phyloP scores from a whole-genome alignment of 768 basidiomycete species.

The Cubamyces sp. region DNA sequence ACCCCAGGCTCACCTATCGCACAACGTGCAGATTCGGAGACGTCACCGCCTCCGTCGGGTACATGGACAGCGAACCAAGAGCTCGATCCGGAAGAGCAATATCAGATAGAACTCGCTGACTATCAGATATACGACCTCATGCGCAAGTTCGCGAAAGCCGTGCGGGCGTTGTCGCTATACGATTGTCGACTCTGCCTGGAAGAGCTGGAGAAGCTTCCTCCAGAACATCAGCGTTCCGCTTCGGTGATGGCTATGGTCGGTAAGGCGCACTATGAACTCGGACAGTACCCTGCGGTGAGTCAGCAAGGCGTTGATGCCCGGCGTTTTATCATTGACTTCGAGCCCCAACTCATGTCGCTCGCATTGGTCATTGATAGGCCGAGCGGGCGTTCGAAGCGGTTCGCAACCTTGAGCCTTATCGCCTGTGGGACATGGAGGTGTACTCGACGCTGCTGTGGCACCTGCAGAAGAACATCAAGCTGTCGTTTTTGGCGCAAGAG shows the following conservation, averaged over 20 bases:
- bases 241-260: constrained; percentile 85
- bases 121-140: constrained; percentile 82
- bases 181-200: constrained; percentile 75
- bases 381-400: constrained; percentile 87
- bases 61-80: constrained; percentile 70
- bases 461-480: constrained; percentile 76
- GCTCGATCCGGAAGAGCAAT: constrained; percentile 70
- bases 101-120: constrained; percentile 76
- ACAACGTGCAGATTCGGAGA: constrained; percentile 47
- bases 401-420: constrained; percentile 86
- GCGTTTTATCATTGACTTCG: neutral
- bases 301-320: neutral
- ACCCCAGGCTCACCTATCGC: constrained; percentile 51
- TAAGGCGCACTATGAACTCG: constrained; percentile 86
- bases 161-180: constrained; percentile 74
- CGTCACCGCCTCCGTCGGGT: constrained; percentile 63
- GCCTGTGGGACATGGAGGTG: constrained; percentile 91
- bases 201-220: constrained; percentile 77
- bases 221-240: constrained; percentile 71
- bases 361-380: constrained; percentile 53
- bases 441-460: constrained; percentile 98
- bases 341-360: constrained; percentile 28
- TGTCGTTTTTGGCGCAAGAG: constrained; percentile 94
- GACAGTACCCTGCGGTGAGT: constrained; percentile 87
- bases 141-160: constrained; percentile 80